A percentile compares a stretch with the other conserved stretches of the same genome.
phyloP scores from a whole-genome alignment of 768 basidiomycete genomes.

The Mrakia gelida region DNA sequence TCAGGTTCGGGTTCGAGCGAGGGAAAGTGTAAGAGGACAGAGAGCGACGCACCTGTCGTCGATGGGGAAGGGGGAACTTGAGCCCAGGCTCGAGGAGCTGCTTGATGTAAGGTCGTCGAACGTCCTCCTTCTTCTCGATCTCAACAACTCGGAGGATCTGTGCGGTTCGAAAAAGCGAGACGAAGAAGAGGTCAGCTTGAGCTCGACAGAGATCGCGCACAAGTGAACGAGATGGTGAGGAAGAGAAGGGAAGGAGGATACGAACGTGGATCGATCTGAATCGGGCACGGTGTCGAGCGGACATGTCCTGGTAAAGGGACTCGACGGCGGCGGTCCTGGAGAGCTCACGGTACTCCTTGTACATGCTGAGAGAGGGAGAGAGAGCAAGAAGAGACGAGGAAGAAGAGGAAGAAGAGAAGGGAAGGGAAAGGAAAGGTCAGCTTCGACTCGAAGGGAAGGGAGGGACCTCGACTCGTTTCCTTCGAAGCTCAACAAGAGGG shows the following conservation, averaged over 20 bases:
- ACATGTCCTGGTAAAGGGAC: slow-evolving; percentile 98
- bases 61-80: slow-evolving; percentile 92
- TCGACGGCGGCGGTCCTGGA: slow-evolving; percentile 91
- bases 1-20: background rate
- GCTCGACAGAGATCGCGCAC: too few relatives aligned
- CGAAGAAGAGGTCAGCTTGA: background rate
- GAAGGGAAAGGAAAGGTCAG: background rate
- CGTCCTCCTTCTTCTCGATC: slow-evolving; percentile 82
- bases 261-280: slow-evolving; percentile 93
- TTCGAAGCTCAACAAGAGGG: background rate
- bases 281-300: slow-evolving; percentile 96
- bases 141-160: slow-evolving; percentile 97
- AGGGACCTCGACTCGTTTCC: too few relatives aligned
- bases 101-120: slow-evolving; percentile 67
- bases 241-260: background rate
- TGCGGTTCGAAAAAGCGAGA: background rate
- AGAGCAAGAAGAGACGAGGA: background rate
- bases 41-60: slow-evolving; percentile 42
- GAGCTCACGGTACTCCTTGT: slow-evolving; percentile 93
- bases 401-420: background rate
- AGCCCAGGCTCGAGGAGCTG: slow-evolving; percentile 84
- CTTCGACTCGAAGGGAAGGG: background rate
- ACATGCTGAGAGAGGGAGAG: slow-evolving; percentile 57
- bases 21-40: too few relatives aligned
- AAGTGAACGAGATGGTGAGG: background rate